phyloP scores from a whole-genome alignment of 2,329 filamentous ascomycete genomes.

The Metarhizium robertsii region DNA sequence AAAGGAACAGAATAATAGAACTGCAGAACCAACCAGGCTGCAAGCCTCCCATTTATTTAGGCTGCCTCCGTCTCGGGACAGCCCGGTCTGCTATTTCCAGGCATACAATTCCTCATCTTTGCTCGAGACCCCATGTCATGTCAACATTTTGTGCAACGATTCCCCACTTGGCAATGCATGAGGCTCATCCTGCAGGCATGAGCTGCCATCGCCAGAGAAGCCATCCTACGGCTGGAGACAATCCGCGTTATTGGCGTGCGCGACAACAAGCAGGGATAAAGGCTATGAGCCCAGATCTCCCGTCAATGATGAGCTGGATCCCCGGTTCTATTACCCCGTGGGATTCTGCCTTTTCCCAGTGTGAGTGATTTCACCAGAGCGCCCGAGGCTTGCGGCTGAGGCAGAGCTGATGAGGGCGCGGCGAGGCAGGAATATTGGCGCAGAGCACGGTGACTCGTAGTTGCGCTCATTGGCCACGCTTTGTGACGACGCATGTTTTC shows the following conservation, averaged over 20 bases:
- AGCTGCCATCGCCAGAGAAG: no score
- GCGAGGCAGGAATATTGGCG: neutral
- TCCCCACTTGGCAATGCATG: neutral
- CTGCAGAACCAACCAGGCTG: neutral
- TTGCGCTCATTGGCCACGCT: no score
- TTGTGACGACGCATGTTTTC: no score
- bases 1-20: neutral
- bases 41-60: neutral
- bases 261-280: no score
- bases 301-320: no score
- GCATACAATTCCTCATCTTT: neutral
- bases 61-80: neutral
- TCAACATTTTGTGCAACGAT: neutral
- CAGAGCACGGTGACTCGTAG: no score
- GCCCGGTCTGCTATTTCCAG: neutral
- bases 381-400: slow-evolving; percentile 6
- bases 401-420: slow-evolving; percentile 4
- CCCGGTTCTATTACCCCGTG: no score
- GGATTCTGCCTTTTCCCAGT: no score
- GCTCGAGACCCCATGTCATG: neutral
- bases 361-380: neutral
- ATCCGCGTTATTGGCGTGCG: no score
- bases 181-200: no score
- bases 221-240: no score
- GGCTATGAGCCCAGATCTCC: no score